A percentile compares a stretch with the other conserved stretches of the same genome.
Conservation (phyloP, 805 yeast species). For the Candida loeiensis region DNA sequence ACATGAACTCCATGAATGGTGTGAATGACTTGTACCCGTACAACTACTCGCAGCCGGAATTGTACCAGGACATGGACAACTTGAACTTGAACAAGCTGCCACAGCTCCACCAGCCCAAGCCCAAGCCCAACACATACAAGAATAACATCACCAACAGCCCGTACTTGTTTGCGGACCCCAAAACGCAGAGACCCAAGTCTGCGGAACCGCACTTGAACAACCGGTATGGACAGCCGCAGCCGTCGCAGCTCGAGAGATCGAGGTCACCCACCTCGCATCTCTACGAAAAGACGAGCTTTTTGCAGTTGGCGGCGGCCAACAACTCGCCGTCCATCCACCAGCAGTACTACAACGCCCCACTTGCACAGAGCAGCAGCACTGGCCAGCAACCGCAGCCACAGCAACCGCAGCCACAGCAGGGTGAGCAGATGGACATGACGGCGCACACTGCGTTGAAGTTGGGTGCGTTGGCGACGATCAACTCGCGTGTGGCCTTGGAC, state of each 20-base stretch:
- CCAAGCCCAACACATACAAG: slow-evolving; percentile 32
- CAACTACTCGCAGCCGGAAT: slow-evolving; percentile 11
- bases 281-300: slow-evolving; percentile 42
- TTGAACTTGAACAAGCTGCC: slow-evolving; percentile 13
- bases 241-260: slow-evolving; percentile 29
- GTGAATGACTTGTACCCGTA: slow-evolving; percentile 8
- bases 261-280: slow-evolving; percentile 41
- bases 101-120: slow-evolving; percentile 38
- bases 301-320: slow-evolving; percentile 31
- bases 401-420: slow-evolving; percentile 6
- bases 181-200: slow-evolving; percentile 38
- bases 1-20: slow-evolving; percentile 1
- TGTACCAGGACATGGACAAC: slow-evolving; percentile 16
- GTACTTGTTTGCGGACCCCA: slow-evolving; percentile 18
- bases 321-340: slow-evolving; percentile 13
- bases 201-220: slow-evolving; percentile 37
- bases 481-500: slow-evolving; percentile 49
- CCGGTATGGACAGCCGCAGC: slow-evolving; percentile 18
- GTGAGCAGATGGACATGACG: slow-evolving; percentile 20
- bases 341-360: slow-evolving; percentile 9
- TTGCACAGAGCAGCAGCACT: slow-evolving; percentile 5
- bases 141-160: slow-evolving; percentile 11
- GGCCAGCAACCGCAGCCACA: too few relatives aligned
- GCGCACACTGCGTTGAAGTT: slow-evolving; percentile 51
- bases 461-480: slow-evolving; percentile 65